Evolutionary conservation across 2,329 filamentous ascomycete genomes (phyloP), one percentile per base, ranked within the genome.

Genomic region (Kalmusia sp.): DNA sequence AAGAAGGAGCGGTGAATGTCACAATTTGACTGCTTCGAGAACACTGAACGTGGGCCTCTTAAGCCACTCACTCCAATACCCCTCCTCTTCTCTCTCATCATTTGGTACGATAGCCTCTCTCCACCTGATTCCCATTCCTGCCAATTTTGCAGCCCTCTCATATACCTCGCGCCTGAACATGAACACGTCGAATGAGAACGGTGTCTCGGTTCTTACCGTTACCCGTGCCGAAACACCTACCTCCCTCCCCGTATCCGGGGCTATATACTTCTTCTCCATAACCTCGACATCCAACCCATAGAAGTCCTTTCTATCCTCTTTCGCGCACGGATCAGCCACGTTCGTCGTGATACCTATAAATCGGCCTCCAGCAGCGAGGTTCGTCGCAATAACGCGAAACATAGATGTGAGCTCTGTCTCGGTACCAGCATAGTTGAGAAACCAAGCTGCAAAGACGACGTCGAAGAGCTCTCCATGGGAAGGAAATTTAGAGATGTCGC

Each of bases 371-470:
- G 21, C 24, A 2, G 19, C 30, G n/a, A 71, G 54, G 34, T 64
- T 62, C 12, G 31, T 11, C 21, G 54, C 49, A 11, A 69, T 64
- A 3, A 65, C 59, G 27, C 51, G 44, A 40, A 68, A 69, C 67
- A 71, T 68, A 40, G 35, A 51, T 1, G 47, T 54, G 1, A 71
- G 48, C 30, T 67, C 63, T 2, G 11, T 14, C 40, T 62, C 58
- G 0, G 59, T 64, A 44, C 62, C 64, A 2, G 68, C 68, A 40
- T 71, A 69, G 55, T 71, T 71, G 38, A 69, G 58, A 24, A 71
- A 68, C 64, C 65, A 71, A 38, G 63, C 67, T 19, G 67, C 67
- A 47, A 71, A 69, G 37, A 69, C 61, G 27, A 69, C 30, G 50
- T 69, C 66, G 50, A 61, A 69, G 4, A 35, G 44, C 1, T 48